Base-by-base conservation (phyloP, 2,329 filamentous ascomycete genomes). In the Penicillium vulpinum region DNA sequence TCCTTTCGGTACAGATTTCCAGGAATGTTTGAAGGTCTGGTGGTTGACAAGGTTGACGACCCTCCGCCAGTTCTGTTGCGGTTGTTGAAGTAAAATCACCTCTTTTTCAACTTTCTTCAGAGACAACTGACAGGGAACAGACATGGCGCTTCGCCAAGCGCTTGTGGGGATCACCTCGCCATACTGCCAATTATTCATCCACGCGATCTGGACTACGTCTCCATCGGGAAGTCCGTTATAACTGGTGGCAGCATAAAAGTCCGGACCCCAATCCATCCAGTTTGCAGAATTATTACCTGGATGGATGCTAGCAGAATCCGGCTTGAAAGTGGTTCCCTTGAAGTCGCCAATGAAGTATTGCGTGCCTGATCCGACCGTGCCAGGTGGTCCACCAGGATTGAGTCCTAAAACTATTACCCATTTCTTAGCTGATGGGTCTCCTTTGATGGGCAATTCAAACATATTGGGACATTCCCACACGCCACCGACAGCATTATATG, bases 181-280 rank as follows among this genome's bases (percentile, higher is more conserved):
- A 36, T 71, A 71, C 24, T 68, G 63, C 69, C 69, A 71, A 55
- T 71, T 70, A 39, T 63, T 71, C 68, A 70, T 70, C 68, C 69
- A 71, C 5, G 45, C 61, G 33, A 70, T 58, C 3, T 60, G 50
- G 21, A 64, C 60, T 13, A 59, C 62, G 4, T 64, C 51, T 28
- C 57, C 43, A 11, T 43, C 16, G 2, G 64, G 51, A 3, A 69
- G 56, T 4, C 68, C 69, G 35, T 68, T 70, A 28, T 57, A 63
- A 11, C 58, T 57, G 11, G 58, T 29, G 0, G 67, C 60, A 9
- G 69, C 69, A 45, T 71, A 71, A 35, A 66, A 71, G 55, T 71
- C 68, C 3, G 67, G 68, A 18, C 69, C 69, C 48, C 57, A 64
- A 43, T 71, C 69, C 47, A 71, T 39, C 69, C 68, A 71, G 45